phyloP scores from a whole-genome alignment of 177 flowering plant genomes.

The Vitis hybrid region DNA sequence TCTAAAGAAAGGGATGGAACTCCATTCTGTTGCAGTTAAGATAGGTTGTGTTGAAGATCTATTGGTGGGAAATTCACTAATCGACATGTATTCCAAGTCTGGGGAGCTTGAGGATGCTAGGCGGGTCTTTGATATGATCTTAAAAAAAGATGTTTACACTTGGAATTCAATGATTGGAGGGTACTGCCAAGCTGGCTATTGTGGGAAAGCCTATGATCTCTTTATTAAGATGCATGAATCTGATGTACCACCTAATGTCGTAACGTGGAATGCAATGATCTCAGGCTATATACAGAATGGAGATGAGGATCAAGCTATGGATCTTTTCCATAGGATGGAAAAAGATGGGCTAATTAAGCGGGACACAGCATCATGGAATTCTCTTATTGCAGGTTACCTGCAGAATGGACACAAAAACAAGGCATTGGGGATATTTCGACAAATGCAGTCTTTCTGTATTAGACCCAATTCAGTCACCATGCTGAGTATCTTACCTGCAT shows the following conservation, averaged over 20 bases:
- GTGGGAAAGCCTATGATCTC: constrained; percentile 76
- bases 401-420: constrained; percentile 60
- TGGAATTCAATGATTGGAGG: constrained; percentile 91
- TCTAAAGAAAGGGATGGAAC: constrained; percentile 47
- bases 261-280: constrained; percentile 88
- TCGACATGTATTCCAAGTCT: constrained; percentile 82
- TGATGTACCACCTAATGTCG: constrained; percentile 52
- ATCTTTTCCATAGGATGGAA: constrained; percentile 72
- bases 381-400: constrained; percentile 68
- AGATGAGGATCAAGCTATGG: constrained; percentile 79
- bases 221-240: constrained; percentile 66
- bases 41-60: constrained; percentile 44
- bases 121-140: constrained; percentile 47
- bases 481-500: constrained; percentile 75
- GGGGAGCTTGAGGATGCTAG: constrained; percentile 58
- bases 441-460: constrained; percentile 58
- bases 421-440: constrained; percentile 65
- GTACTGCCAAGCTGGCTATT: constrained; percentile 68
- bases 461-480: constrained; percentile 68
- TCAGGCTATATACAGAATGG: constrained; percentile 78
- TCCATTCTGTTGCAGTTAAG: constrained; percentile 62
- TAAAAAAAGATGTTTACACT: constrained; percentile 60
- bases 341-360: constrained; percentile 46
- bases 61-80: constrained; percentile 64
- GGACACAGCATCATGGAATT: constrained; percentile 82